Percentiles rank a stretch among this genome's conserved stretches.
phyloP scores from a whole-genome alignment of 2,329 filamentous ascomycete species.

The Trichophyton schoenleinii region DNA sequence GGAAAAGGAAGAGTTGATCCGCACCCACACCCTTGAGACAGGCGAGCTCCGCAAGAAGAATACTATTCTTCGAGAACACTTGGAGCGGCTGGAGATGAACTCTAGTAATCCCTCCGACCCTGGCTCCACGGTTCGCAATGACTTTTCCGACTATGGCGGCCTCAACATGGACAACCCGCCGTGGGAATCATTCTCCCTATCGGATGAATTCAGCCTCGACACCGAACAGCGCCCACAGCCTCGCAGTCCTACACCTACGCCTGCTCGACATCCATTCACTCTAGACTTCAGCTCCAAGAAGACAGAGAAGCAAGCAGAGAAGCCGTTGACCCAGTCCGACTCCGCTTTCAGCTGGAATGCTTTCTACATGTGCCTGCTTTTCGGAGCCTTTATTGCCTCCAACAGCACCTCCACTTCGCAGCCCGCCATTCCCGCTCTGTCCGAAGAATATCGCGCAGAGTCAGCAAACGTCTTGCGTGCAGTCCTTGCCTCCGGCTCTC shows the following conservation, averaged over 20 bases:
- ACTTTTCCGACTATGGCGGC: constrained; percentile 71
- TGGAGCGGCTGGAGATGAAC: constrained; percentile 37
- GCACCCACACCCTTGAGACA: constrained; percentile 77
- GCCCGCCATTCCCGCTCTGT: constrained; percentile 43
- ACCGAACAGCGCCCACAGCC: constrained; percentile 25
- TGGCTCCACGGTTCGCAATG: constrained; percentile 47
- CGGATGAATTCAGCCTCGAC: constrained; percentile 46
- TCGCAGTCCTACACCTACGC: constrained; percentile 15
- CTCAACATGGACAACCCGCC: constrained; percentile 62
- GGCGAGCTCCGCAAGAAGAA: constrained; percentile 88
- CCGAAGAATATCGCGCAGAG: constrained; percentile 37
- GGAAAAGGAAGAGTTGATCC: constrained; percentile 87
- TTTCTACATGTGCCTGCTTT: constrained; percentile 90
- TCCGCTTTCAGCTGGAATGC: constrained; percentile 55
- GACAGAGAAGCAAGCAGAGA: constrained; percentile 27
- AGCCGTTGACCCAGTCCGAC: constrained; percentile 39
- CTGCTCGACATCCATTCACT: constrained; percentile 25
- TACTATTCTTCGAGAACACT: constrained; percentile 59
- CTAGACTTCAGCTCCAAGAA: constrained; percentile 29
- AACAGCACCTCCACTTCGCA: constrained; percentile 53
- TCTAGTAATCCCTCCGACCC: constrained; percentile 27
- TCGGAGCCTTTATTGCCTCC: constrained; percentile 89
- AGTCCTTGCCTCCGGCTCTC: constrained; percentile 29
- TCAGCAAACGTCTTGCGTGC: constrained; percentile 37
- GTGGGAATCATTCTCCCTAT: constrained; percentile 74